Evolutionary conservation across 2,329 filamentous ascomycete genomes (phyloP), one percentile per base, ranked within the genome.

Genomic region (Verticillium isaacii): DNA sequence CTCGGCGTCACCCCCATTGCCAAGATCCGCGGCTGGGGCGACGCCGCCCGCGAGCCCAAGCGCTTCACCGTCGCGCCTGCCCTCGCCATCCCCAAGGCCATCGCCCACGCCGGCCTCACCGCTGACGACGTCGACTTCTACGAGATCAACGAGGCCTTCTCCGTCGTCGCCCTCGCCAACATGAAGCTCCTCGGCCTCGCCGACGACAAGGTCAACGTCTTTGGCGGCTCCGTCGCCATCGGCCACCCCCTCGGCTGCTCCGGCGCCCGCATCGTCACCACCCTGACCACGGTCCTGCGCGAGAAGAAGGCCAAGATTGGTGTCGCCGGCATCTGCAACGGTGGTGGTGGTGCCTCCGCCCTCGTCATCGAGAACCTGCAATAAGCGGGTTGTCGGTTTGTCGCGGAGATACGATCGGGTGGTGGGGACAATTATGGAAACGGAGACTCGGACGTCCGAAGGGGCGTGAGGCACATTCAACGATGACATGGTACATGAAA

Each of bases 101-200:
- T 99, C 73, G 93, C 94, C 84, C 94, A 99, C 79, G 95, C 95
- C 64, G 91, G 91, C 65, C 80, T 99, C 65, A 85, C 87, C 62
- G 84, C 88, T 68, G 86, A 89, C 66, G 84, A 91, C 63, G 84
- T 99, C 62, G 94, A 98, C 72, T 95, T 88, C 69, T 99, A 95
- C 77, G 95, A 99, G 84, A 97, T 99, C 84, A 99, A 99, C 83
- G 95, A 99, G 83, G 95, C 95, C 52, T 99, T 99, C 83, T 95
- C 91, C 66, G 95, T 97, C 58, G 95, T 99, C 66, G 92, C 95
- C 45, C 85, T 99, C 59, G 93, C 95, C 68, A 99, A 99, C 83
- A 88, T 97, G 80, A 97, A 99, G 86, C 77, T 98, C 61, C 87
- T 99, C 50, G 84, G 83, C 65, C 80, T 99, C 62, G 82, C 83